Base-by-base conservation (phyloP, 768 basidiomycete species). In the Xerocomellus chrysenteron region DNA sequence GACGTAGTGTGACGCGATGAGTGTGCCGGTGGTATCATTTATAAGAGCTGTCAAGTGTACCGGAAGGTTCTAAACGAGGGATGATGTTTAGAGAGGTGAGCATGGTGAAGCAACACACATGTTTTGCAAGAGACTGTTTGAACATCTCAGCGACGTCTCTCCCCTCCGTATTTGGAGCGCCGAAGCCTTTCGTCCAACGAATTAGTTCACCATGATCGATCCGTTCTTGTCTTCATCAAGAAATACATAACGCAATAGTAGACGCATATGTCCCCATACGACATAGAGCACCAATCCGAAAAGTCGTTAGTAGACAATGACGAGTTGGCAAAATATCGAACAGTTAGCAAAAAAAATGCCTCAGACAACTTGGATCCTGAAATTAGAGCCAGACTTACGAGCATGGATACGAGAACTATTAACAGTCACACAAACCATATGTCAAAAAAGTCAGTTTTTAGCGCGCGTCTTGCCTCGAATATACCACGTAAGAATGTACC, bases 121-220 rank as follows among this genome's bases (percentile, higher is more conserved):
- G 77, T 79, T 88, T 91, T 54, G 78, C 78, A 45, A 99, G 82
- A 14, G 91, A 88, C 54, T 85, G 74, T 47, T 85, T 83, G 77
- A 99, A 96, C 92, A 99, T 95, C 39, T 80, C 90, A 5, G 92
- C 95, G 13, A 96, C 94, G 65, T 99, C 92, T 52, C 82, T 77
- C 17, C 95, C 95, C 73, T 98, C 97, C 17, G 92, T 94, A 68
- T 95, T 93, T 5, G 82, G 70, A 0, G 90, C 90, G 33, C 94
- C 94, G 65, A 98, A 98, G 60, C 97, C 97, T 74, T 99, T 99
- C n/a, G 97, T 99, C 97, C 97, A 99, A 17, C 96, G 88, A 65
- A 98, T 94, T 37, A 98, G 86, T 57, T 84, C 82, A 24, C 94
- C 96, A 59, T 98, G 93, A 72, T 98, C 94, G 60, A 99, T 98